phyloP scores from a whole-genome alignment of 495 filamentous ascomycete genomes.

The Pseudoneurospora amorphoporcata region DNA sequence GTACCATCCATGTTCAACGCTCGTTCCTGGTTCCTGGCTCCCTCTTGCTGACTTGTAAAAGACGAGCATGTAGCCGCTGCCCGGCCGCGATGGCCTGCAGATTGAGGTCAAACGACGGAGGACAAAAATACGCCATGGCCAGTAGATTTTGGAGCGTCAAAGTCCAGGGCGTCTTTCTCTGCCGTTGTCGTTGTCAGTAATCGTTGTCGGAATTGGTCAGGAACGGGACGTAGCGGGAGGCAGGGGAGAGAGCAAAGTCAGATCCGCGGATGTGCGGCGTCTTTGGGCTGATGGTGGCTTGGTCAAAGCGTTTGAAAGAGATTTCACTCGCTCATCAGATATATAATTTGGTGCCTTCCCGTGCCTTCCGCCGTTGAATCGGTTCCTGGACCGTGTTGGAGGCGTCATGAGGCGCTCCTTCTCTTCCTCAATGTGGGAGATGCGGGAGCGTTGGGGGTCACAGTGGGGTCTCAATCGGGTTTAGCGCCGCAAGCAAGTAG shows the following conservation, averaged over 20 bases:
- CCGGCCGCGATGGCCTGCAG: slow-evolving; percentile 17
- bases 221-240: not conserved
- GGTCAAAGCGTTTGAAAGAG: not conserved
- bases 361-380: not conserved
- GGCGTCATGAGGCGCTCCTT: not conserved
- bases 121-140: slow-evolving; percentile 5
- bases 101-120: slow-evolving; percentile 20
- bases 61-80: slow-evolving; percentile 3
- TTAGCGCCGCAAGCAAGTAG: not conserved
- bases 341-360: not conserved
- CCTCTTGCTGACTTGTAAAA: slow-evolving; percentile 1
- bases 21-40: slow-evolving; percentile 6
- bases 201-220: not conserved
- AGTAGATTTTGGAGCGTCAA: not conserved
- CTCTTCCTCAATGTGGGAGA: not conserved
- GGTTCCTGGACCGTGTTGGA: not conserved
- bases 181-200: not conserved
- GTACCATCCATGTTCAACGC: not conserved
- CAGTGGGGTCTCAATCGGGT: not conserved
- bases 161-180: not conserved
- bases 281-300: not conserved
- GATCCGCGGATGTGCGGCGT: not conserved
- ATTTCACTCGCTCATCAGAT: not conserved
- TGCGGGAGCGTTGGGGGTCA: not conserved
- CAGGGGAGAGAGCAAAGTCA: not conserved